phyloP scores from a whole-genome alignment of 2,329 filamentous ascomycete genomes.

The Ophiostoma pallidulum region DNA sequence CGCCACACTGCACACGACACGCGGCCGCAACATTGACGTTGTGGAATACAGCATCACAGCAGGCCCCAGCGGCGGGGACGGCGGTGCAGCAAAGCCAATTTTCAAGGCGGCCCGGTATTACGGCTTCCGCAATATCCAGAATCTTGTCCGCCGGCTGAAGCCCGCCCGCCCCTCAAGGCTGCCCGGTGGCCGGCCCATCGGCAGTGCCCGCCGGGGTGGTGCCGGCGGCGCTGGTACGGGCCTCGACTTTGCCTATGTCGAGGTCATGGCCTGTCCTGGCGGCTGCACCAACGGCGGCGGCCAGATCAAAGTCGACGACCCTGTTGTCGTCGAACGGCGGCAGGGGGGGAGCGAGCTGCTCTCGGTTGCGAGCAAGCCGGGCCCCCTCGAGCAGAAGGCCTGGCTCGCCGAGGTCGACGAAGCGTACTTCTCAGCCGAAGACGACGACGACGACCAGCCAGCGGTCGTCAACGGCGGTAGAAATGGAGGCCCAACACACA shows the following conservation, averaged over 20 bases:
- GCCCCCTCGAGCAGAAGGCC: slow-evolving; percentile 71
- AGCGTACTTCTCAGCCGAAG: slow-evolving; percentile 75
- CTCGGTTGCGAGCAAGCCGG: slow-evolving; percentile 43
- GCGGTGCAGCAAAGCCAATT: slow-evolving; percentile 35
- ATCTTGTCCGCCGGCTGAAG: slow-evolving; percentile 85
- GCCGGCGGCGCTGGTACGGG: slow-evolving; percentile 32
- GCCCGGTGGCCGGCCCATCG: slow-evolving; percentile 60
- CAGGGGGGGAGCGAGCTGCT: slow-evolving; percentile 15
- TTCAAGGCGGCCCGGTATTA: slow-evolving; percentile 87
- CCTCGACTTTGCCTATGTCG: slow-evolving; percentile 79
- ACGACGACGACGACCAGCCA: slow-evolving; percentile 24
- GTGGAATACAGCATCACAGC: slow-evolving; percentile 65
- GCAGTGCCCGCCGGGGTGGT: slow-evolving; percentile 37
- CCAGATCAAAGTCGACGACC: slow-evolving; percentile 84
- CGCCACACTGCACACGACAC: slow-evolving; percentile 58
- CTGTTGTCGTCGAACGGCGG: slow-evolving; percentile 45
- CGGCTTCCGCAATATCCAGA: slow-evolving; percentile 97
- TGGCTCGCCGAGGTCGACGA: slow-evolving; percentile 80
- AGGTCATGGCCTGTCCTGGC: slow-evolving; percentile 99
- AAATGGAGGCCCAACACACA: too few relatives aligned
- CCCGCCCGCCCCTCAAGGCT: slow-evolving; percentile 69
- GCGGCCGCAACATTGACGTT: slow-evolving; percentile 84
- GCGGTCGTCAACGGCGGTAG: background rate
- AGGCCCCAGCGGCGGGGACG: slow-evolving; percentile 34
- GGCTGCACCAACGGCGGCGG: slow-evolving; percentile 97